Percentiles rank a stretch among this genome's conserved stretches.
These are phyloP conservation scores for Aspergillus fischeri DNA, from an alignment of 2,329 filamentous ascomycete species.

Conservation along the genomic window DNA sequence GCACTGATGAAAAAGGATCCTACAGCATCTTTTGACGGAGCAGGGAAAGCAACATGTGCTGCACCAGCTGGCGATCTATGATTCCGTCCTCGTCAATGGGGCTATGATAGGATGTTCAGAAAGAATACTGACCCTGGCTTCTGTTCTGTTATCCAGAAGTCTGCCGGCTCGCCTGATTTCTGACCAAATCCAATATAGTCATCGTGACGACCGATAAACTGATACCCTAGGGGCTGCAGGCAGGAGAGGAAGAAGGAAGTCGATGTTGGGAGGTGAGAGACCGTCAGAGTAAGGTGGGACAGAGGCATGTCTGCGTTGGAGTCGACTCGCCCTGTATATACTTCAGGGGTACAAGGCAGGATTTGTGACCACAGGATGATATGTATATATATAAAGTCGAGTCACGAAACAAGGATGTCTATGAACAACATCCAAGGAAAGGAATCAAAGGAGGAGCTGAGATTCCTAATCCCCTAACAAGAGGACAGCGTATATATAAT, in stretches of 20 bases:
- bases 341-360: constrained; percentile 9
- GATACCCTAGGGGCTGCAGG: constrained; percentile 72
- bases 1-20: constrained; percentile 68
- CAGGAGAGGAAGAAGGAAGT: constrained; percentile 80
- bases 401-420: not conserved
- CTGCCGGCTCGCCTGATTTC: constrained; percentile 49
- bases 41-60: constrained; percentile 64
- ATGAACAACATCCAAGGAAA: not conserved
- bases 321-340: constrained; percentile 10
- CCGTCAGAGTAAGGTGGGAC: constrained; percentile 61
- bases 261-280: constrained; percentile 73
- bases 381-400: not conserved
- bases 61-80: constrained; percentile 48
- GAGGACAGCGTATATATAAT: not conserved
- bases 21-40: constrained; percentile 61
- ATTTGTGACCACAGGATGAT: not conserved
- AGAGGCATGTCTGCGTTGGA: constrained; percentile 50
- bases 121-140: constrained; percentile 50
- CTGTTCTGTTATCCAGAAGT: constrained; percentile 63
- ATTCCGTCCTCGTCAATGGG: constrained; percentile 13
- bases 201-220: constrained; percentile 61
- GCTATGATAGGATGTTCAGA: not conserved
- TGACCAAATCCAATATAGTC: constrained; percentile 60
- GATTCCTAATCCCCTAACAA: not conserved
- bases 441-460: not conserved